Evolutionary conservation across 2,329 filamentous ascomycete species (phyloP), one percentile per base, ranked within the genome.

Genomic region (Ciborinia camelliae): DNA sequence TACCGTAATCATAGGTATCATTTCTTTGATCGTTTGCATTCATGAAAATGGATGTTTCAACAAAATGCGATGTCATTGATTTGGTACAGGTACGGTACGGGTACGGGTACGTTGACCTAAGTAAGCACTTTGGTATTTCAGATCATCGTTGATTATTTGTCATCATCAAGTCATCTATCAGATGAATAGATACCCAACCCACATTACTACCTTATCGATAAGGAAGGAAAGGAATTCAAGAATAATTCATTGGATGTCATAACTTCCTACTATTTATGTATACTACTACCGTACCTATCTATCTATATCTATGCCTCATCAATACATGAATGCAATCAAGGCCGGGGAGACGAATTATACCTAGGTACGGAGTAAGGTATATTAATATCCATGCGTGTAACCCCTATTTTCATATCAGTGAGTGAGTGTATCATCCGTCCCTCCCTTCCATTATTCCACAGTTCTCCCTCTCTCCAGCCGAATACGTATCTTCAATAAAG

Each of bases 241-340:
- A 37, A 37, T 37, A 10, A 37, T 37, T n/a, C n/a, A n/a, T n/a
- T 23, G 1, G 12, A 53, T 53, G 51, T 14, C n/a, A n/a, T n/a
- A n/a, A n/a, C n/a, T n/a, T n/a, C n/a, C n/a, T n/a, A n/a, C n/a
- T 30, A 53, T 23, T 12, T 14, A 53, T 53, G 23, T 4, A 15
- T 14, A 37, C n/a, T 18, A 14, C 51, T 53, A 37, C n/a, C n/a
- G n/a, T n/a, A n/a, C n/a, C n/a, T n/a, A n/a, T n/a, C n/a, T n/a
- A n/a, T n/a, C n/a, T n/a, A n/a, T n/a, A n/a, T n/a, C 35, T 37
- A 37, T 39, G 7, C 15, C 35, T 41, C 37, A 28, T 55, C 35
- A 41, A 55, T 20, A 55, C 52, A 41, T 55, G 52, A 41, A 41
- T 55, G 52, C 52, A 55, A n/a, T n/a, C n/a, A n/a, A n/a, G n/a